A percentile compares a stretch with the other conserved stretches of the same genome.
Conservation (phyloP, 2,329 filamentous ascomycete species). For the Trichophyton rubrum region DNA sequence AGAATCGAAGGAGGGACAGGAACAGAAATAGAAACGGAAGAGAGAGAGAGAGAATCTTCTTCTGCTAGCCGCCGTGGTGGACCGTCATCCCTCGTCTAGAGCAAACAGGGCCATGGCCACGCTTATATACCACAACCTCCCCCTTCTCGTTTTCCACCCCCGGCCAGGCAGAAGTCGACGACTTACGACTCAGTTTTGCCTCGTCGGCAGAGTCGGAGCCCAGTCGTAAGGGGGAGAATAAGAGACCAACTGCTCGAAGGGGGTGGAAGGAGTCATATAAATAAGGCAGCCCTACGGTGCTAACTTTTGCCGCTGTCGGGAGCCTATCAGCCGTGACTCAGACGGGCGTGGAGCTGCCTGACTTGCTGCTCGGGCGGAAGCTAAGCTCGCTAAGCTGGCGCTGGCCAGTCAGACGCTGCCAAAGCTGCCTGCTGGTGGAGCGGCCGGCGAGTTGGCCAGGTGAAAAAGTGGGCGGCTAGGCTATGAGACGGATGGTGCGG, state of each 20-base stretch:
- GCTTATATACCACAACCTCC: background rate
- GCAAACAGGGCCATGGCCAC: background rate
- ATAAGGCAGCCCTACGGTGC: background rate
- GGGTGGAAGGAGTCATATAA: background rate
- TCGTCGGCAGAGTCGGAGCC: background rate
- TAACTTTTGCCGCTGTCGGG: no score
- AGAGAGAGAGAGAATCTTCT: background rate
- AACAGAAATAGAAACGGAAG: background rate
- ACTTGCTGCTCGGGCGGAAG: no score
- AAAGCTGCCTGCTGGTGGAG: no score
- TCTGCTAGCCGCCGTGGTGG: background rate
- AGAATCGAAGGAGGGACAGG: background rate
- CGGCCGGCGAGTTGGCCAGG: no score
- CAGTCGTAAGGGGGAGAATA: background rate
- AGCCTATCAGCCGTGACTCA: no score
- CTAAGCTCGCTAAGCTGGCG: no score
- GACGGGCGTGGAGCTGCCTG: no score
- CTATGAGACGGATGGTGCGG: background rate
- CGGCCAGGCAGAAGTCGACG: conserved; percentile 1
- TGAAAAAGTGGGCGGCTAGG: background rate
- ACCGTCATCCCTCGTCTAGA: background rate
- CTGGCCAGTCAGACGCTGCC: no score
- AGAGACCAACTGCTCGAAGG: background rate
- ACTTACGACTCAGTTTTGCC: background rate
- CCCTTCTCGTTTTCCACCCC: background rate